Evolutionary conservation across 208 protist species (phyloP).

Genomic region (Trypanosoma cruzi): DNA sequence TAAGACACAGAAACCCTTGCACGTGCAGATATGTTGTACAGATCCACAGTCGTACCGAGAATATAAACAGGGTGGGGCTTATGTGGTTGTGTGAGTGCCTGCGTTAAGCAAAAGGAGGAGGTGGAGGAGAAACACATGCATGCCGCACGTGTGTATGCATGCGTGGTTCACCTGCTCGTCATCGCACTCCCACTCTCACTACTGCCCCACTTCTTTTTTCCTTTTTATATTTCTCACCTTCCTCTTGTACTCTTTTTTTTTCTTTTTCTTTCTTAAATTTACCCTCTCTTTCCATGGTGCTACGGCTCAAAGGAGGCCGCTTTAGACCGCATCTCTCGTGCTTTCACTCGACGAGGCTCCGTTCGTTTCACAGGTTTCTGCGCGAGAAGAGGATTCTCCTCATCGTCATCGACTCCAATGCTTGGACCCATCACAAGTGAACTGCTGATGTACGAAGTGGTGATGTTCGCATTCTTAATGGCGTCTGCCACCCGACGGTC

Average conservation of each 20-base stretch:
- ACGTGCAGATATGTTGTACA: too few relatives aligned
- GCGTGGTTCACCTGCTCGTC: too few relatives aligned
- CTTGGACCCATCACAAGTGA: conserved; percentile 51
- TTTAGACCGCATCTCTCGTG: conserved; percentile 18
- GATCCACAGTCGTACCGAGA: too few relatives aligned
- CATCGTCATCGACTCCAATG: conserved; percentile 25
- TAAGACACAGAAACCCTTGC: too few relatives aligned
- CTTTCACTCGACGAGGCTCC: neutral
- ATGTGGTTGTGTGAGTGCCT: too few relatives aligned
- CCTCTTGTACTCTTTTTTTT: neutral
- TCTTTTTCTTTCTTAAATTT: neutral
- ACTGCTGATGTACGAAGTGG: conserved; percentile 73
- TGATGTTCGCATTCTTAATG: conserved; percentile 77
- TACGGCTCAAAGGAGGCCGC: conserved; percentile 31
- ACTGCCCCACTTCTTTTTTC: too few relatives aligned
- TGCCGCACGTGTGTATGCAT: too few relatives aligned
- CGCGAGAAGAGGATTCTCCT: neutral
- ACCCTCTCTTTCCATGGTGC: neutral
- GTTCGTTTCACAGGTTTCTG: conserved; percentile 1
- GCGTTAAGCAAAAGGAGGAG: too few relatives aligned
- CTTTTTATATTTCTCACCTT: too few relatives aligned
- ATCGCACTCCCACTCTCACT: too few relatives aligned
- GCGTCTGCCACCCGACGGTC: conserved; percentile 56
- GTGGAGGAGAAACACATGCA: too few relatives aligned
- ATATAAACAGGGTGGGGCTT: too few relatives aligned